phyloP scores from a whole-genome alignment of 2,329 filamentous ascomycete genomes.

The Cladobotryum mycophilum region DNA sequence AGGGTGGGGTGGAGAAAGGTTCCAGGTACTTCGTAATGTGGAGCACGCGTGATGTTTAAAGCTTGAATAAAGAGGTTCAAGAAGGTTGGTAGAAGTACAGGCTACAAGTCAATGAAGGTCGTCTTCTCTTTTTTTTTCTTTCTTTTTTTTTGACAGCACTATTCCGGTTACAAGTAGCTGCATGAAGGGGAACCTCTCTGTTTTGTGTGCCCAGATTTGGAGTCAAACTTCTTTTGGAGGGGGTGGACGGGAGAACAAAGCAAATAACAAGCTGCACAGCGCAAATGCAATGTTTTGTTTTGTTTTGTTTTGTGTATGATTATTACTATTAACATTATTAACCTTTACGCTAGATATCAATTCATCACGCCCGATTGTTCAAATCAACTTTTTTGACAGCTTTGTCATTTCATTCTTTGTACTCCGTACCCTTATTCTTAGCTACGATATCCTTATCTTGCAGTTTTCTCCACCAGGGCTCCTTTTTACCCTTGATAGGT shows the following conservation, averaged over 20 bases:
- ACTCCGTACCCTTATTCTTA: not conserved
- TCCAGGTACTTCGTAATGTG: conserved; percentile 8
- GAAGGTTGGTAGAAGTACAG: conserved; percentile 1
- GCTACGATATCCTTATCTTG: not conserved
- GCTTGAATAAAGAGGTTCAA: not conserved
- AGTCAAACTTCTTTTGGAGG: too few relatives aligned
- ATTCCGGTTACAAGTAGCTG: too few relatives aligned
- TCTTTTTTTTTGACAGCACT: too few relatives aligned
- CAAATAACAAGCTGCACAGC: too few relatives aligned
- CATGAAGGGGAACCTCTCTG: too few relatives aligned
- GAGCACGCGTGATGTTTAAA: conserved; percentile 1
- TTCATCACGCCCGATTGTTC: not conserved
- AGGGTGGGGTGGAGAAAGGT: conserved; percentile 8
- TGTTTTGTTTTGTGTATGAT: too few relatives aligned
- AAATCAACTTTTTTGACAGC: not conserved
- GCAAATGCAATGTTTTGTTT: too few relatives aligned
- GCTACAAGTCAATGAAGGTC: not conserved
- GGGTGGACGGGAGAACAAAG: too few relatives aligned
- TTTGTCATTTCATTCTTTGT: not conserved
- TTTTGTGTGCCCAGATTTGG: too few relatives aligned
- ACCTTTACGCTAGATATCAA: not conserved
- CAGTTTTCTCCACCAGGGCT: not conserved
- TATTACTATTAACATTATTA: too few relatives aligned
- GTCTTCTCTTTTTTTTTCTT: too few relatives aligned
- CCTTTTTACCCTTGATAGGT: not conserved